Evolutionary conservation across 208 protist genomes (phyloP).

Genomic region (Acanthamoeba royreba): DNA sequence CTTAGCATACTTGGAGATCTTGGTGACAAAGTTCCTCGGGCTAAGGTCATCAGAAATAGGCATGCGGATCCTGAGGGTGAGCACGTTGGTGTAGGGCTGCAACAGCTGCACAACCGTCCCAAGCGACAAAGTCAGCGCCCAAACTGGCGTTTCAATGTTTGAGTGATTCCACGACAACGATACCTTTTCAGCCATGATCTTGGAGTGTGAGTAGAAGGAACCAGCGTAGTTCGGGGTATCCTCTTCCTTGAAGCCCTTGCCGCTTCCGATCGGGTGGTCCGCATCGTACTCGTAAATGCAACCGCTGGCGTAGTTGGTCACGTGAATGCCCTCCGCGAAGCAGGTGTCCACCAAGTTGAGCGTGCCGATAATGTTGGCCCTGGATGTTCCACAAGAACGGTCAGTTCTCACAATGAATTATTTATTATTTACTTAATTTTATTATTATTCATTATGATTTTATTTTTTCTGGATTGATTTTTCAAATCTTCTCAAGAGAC

Average conservation of each 20-base stretch:
- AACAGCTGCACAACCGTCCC: background rate
- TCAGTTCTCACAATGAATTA: background rate
- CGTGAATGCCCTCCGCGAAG: constrained; percentile 63
- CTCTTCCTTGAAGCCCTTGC: constrained; percentile 73
- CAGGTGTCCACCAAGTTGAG: constrained; percentile 70
- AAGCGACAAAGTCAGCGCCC: background rate
- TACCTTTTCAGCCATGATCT: constrained; percentile 73
- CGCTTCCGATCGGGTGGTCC: constrained; percentile 60
- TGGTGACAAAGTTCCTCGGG: constrained; percentile 75
- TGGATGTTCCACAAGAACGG: background rate
- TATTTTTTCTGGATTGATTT: background rate
- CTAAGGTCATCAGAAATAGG: constrained; percentile 76
- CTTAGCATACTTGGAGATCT: constrained; percentile 73
- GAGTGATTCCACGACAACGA: background rate
- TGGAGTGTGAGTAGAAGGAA: constrained; percentile 79
- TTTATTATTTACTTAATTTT: too few species aligned
- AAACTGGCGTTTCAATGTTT: background rate
- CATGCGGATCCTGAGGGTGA: constrained; percentile 78
- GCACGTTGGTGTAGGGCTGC: constrained; percentile 69
- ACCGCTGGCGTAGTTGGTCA: constrained; percentile 80
- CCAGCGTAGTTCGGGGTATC: constrained; percentile 75
- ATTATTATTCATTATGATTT: too few species aligned
- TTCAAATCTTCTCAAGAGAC: background rate
- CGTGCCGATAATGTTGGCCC: constrained; percentile 78
- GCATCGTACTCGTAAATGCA: constrained; percentile 82